A percentile compares a stretch with the other conserved stretches of the same genome.
These are phyloP conservation scores for Viola odorata DNA, from an alignment of 345 rosid species.

Conservation along the genomic window DNA sequence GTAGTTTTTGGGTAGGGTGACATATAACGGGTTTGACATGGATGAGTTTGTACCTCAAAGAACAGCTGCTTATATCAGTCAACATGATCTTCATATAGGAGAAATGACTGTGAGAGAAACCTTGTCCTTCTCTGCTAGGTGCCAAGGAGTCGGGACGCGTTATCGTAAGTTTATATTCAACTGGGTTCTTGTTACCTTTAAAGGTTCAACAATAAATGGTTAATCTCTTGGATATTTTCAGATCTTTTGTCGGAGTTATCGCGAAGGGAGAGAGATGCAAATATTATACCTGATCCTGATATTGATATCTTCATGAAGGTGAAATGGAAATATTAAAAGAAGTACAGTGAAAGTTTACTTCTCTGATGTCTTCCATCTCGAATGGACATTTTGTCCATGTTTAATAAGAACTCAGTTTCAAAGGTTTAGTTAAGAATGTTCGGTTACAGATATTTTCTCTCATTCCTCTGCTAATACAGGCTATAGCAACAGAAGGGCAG, in stretches of 20 bases:
- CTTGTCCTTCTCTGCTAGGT: conserved; percentile 66
- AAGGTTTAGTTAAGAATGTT: not conserved
- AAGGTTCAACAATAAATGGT: not conserved
- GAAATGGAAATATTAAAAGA: not conserved
- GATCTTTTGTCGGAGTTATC: conserved; percentile 64
- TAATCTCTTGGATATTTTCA: conserved; percentile 16
- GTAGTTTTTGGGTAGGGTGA: conserved; percentile 51
- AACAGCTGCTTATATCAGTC: conserved; percentile 58
- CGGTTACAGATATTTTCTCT: not conserved
- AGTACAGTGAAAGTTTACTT: not conserved
- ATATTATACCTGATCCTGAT: conserved; percentile 75
- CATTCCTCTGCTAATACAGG: conserved; percentile 27
- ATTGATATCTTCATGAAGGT: conserved; percentile 79
- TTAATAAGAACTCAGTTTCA: not conserved
- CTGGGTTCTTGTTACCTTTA: not conserved
- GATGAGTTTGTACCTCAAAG: conserved; percentile 59
- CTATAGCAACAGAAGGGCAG: conserved; percentile 56
- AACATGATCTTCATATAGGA: conserved; percentile 51
- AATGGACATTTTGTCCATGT: not conserved
- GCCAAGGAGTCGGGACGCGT: conserved; percentile 53
- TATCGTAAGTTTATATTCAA: conserved; percentile 38
- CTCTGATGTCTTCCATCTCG: not conserved
- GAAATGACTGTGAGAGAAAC: conserved; percentile 74
- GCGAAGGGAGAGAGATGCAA: conserved; percentile 67
- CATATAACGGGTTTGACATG: conserved; percentile 48